Conservation (phyloP, 106 monocot genomes). For the Cymbidium sinense region DNA sequence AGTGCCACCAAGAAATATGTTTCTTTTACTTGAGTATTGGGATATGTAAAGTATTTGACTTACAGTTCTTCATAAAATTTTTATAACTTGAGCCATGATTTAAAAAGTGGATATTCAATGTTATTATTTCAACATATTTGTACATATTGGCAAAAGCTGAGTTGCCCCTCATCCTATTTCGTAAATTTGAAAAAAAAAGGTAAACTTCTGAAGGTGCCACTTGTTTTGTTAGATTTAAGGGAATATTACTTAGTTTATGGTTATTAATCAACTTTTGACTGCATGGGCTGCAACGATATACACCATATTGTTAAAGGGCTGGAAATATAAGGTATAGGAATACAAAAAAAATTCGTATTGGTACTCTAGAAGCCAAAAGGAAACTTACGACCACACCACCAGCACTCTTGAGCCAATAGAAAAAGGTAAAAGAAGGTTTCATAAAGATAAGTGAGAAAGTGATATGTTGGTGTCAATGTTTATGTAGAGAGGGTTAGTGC, state of each 20-base stretch:
- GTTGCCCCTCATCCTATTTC: neutral
- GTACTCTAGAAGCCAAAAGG: too few relatives aligned
- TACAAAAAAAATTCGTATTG: too few relatives aligned
- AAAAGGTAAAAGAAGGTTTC: too few relatives aligned
- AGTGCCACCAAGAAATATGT: neutral
- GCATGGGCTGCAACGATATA: neutral
- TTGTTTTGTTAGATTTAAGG: neutral
- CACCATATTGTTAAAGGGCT: neutral
- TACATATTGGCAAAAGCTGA: neutral
- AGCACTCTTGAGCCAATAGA: too few relatives aligned
- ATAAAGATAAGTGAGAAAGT: too few relatives aligned
- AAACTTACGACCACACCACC: too few relatives aligned
- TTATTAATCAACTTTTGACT: neutral
- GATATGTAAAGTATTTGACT: neutral
- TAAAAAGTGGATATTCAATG: neutral
- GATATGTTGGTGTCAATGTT: too few relatives aligned
- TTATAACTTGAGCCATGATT: neutral
- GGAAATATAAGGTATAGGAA: too few relatives aligned
- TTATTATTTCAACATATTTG: neutral
- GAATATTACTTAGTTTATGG: neutral
- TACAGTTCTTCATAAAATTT: neutral
- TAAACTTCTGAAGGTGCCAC: neutral
- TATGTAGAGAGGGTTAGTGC: too few relatives aligned
- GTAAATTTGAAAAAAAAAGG: neutral
- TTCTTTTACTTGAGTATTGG: neutral